These are phyloP conservation scores for Rhypophila decipiens DNA, from an alignment of 495 filamentous ascomycete species.

Conservation along the genomic window DNA sequence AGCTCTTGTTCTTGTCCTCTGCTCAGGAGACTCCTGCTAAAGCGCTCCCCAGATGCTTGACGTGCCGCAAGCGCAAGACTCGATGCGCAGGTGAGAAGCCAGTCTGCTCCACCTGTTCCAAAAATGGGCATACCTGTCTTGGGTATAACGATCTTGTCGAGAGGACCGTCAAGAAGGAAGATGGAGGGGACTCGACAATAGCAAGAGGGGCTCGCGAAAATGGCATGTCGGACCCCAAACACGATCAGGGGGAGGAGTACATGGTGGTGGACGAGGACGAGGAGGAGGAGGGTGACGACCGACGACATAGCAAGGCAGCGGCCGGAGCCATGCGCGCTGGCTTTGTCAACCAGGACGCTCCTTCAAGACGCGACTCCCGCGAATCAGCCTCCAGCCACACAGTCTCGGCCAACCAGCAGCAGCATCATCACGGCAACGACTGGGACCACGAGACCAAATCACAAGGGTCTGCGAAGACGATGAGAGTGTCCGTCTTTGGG, in stretches of 20 bases:
- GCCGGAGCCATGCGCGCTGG: conserved; percentile 8
- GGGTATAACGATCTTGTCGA: conserved; percentile 55
- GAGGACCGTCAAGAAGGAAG: conserved; percentile 31
- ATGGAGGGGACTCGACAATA: conserved; percentile 6
- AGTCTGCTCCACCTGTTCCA: conserved; percentile 66
- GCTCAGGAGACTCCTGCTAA: conserved; percentile 20
- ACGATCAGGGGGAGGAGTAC: conserved; percentile 22
- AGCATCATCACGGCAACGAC: conserved; percentile 17
- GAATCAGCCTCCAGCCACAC: conserved; percentile 21
- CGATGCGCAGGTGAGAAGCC: conserved; percentile 74
- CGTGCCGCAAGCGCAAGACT: conserved; percentile 77
- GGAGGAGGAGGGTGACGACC: conserved; percentile 29
- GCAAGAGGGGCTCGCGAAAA: conserved; percentile 20
- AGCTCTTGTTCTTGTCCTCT: background rate
- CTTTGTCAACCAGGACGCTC: conserved; percentile 14
- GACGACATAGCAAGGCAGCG: conserved; percentile 27
- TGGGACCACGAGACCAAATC: conserved; percentile 23
- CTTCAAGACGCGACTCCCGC: conserved; percentile 17
- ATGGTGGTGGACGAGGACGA: conserved; percentile 25
- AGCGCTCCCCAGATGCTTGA: conserved; percentile 53
- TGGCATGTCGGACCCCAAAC: conserved; percentile 15
- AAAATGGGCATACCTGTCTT: conserved; percentile 65
- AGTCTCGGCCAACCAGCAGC: conserved; percentile 8
- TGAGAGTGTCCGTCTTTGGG: conserved; percentile 17
- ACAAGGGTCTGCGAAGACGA: conserved; percentile 13